A percentile compares a stretch with the other conserved stretches of the same genome.
Conservation (phyloP, 805 yeast species). For the Wickerhamomyces strasburgensis region DNA sequence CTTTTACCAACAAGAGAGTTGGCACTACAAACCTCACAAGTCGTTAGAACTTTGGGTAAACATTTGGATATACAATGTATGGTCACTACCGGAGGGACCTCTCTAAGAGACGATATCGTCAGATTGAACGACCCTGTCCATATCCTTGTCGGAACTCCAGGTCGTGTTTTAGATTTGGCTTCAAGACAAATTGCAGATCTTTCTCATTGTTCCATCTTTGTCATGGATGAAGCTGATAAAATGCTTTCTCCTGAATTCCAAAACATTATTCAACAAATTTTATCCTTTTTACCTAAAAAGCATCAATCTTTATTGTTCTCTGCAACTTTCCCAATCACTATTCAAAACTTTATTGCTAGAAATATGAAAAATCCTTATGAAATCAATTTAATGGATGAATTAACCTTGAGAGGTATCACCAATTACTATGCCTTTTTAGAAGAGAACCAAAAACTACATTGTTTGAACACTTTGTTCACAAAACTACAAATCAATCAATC, state of each 20-base stretch:
- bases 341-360: slow-evolving; percentile 85
- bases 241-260: slow-evolving; percentile 90
- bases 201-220: slow-evolving; percentile 77
- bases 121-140: slow-evolving; percentile 93
- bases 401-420: slow-evolving; percentile 92
- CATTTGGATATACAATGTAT: slow-evolving; percentile 89
- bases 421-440: slow-evolving; percentile 98
- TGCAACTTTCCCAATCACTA: slow-evolving; percentile 95
- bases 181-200: slow-evolving; percentile 83
- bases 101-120: slow-evolving; percentile 86
- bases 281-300: slow-evolving; percentile 70
- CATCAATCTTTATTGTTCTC: slow-evolving; percentile 85
- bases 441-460: slow-evolving; percentile 92
- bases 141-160: slow-evolving; percentile 95
- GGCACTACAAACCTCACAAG: slow-evolving; percentile 96
- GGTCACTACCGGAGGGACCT: slow-evolving; percentile 99
- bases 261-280: slow-evolving; percentile 78
- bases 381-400: slow-evolving; percentile 95
- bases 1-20: slow-evolving; percentile 97
- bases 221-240: slow-evolving; percentile 99
- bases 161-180: slow-evolving; percentile 93
- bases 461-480: slow-evolving; percentile 90
- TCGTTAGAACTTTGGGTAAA: slow-evolving; percentile 90
- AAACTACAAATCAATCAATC: slow-evolving; percentile 95
- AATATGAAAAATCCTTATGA: slow-evolving; percentile 91